Base-by-base conservation (phyloP, 129 eudicot genomes). In the Kitagawia praeruptora region DNA sequence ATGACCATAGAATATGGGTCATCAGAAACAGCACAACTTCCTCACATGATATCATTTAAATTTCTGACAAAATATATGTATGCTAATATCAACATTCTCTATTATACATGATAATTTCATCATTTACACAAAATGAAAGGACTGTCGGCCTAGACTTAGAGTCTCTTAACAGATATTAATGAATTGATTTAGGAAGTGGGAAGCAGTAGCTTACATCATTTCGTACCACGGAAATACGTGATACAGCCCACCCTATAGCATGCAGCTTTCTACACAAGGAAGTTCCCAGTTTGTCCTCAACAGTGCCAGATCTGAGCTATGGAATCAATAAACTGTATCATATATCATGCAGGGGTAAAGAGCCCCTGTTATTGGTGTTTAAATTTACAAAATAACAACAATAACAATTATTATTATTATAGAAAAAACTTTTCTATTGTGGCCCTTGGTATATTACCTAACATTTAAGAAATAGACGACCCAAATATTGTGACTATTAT, bases 251-350 rank as follows among this genome's bases (percentile, higher is more conserved):
- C n/a, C 97, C 97, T 19, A 89, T 82, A 13, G 93, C 86, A 80
- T 87, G 93, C 58, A 90, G 96, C 87, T 93, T 93, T 78, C 70
- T 82, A 81, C 96, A 89, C 84, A 93, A 84, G 25, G 84, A 71
- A 31, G 88, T 85, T 77, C 92, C 93, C 71, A 93, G 19, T 80
- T 78, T 80, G 86, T 93, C 96, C 86, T 87, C 90, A 72, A 89
- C 83, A 66, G 85, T 80, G 84, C 96, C 93, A 87, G 78, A 90
- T 82, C 96, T 93, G 96, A 89, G 88, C 93, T 90, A 94, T 85
- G 89, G 84, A 88, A 88, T 82, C 86, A 87, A 84, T 47, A 77
- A 78, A 79, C 9, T 71, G 75, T 74, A 84, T 84, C 85, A 86
- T 15, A 49, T 73, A 80, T 45, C 37, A 21, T 58, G 66, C 31